A percentile compares a stretch with the other conserved stretches of the same genome.
Conservation (phyloP, 768 basidiomycete species). For the Amanita thiersii region DNA sequence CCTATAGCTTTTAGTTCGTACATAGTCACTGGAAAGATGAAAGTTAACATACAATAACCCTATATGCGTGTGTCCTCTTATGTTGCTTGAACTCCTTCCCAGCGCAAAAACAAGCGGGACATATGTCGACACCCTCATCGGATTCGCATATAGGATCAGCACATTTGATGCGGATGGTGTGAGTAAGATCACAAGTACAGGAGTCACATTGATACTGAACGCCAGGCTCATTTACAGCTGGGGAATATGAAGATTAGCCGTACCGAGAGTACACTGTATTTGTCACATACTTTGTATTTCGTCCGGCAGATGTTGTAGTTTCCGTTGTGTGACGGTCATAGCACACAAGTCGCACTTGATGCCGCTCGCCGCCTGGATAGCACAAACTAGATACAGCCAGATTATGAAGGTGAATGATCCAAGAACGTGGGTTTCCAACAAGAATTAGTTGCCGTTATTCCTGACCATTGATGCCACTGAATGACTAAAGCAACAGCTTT, state of each 20-base stretch:
- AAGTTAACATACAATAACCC: constrained; percentile 64
- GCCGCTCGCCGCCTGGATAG: too few relatives aligned
- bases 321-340: constrained; percentile 54
- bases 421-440: too few relatives aligned
- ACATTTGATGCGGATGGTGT: constrained; percentile 95
- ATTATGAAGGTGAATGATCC: too few relatives aligned
- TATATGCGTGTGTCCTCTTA: constrained; percentile 81
- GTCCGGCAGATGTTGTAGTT: constrained; percentile 46
- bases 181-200: constrained; percentile 84
- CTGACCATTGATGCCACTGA: not conserved
- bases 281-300: constrained; percentile 42
- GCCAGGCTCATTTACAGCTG: constrained; percentile 76
- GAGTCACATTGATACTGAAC: constrained; percentile 79
- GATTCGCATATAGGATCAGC: constrained; percentile 63
- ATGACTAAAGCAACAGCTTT: not conserved
- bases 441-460: not conserved
- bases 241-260: constrained; percentile 6
- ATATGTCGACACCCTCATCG: constrained; percentile 78
- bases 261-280: constrained; percentile 4
- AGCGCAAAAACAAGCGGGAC: constrained; percentile 85
- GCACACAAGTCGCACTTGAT: not conserved
- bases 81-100: constrained; percentile 87
- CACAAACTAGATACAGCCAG: too few relatives aligned
- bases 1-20: constrained; percentile 34
- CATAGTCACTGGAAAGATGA: not conserved